Conservation (phyloP, 441 rosid genomes). For the Euphorbia celastroides region DNA sequence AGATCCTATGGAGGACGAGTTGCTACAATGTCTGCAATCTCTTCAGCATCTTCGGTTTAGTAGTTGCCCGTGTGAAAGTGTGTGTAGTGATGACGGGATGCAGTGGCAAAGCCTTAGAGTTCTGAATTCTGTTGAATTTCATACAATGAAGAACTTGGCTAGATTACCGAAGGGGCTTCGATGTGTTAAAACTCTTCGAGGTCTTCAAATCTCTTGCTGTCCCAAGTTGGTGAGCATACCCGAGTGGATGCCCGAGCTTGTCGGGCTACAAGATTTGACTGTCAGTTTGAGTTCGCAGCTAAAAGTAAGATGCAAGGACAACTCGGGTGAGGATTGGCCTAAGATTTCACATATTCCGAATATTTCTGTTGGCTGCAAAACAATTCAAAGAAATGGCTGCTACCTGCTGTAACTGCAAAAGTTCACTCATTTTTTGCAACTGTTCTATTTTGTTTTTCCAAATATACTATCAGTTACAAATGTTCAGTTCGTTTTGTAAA, state of each 20-base stretch:
- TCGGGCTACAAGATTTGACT: background rate
- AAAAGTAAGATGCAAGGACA: background rate
- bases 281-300: background rate
- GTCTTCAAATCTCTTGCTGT: too few relatives aligned
- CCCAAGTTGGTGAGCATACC: too few relatives aligned
- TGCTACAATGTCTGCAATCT: conserved; percentile 9
- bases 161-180: conserved; percentile 13
- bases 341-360: too few relatives aligned
- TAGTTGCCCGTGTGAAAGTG: background rate
- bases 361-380: too few relatives aligned
- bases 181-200: conserved; percentile 1
- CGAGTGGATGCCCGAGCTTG: background rate
- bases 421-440: too few relatives aligned
- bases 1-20: conserved; percentile 2
- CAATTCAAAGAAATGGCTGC: too few relatives aligned
- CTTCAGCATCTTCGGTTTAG: background rate
- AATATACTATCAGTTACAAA: too few relatives aligned
- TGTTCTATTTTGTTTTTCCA: too few relatives aligned
- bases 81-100: background rate
- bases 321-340: too few relatives aligned
- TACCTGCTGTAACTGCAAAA: too few relatives aligned
- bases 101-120: background rate
- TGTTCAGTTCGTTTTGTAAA: too few relatives aligned
- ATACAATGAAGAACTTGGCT: background rate
- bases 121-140: background rate